Conservation (phyloP, 495 filamentous ascomycete species). For the Haplographium delicatum region DNA sequence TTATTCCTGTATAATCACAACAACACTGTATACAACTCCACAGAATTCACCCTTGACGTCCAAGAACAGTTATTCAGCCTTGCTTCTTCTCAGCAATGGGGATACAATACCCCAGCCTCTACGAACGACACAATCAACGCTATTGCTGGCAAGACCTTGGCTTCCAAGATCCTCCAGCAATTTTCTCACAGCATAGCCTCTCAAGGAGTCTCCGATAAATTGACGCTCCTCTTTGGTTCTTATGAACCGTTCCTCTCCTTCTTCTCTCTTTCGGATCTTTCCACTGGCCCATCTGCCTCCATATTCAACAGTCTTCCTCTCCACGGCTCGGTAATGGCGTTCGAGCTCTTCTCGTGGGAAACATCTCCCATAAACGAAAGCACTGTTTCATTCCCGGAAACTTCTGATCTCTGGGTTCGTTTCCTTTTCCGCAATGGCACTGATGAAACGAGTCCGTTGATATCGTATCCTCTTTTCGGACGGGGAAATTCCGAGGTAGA, state of each 20-base stretch:
- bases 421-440: constrained; percentile 69
- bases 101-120: constrained; percentile 49
- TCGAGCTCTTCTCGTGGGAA: constrained; percentile 59
- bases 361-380: constrained; percentile 28
- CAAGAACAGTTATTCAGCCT: constrained; percentile 48
- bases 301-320: constrained; percentile 55
- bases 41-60: constrained; percentile 36
- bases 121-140: constrained; percentile 41
- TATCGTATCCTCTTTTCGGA: constrained; percentile 56
- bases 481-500: constrained; percentile 37
- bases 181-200: constrained; percentile 13
- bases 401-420: constrained; percentile 52
- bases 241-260: constrained; percentile 58
- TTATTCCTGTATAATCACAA: constrained; percentile 62
- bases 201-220: constrained; percentile 36
- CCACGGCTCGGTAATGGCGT: constrained; percentile 53
- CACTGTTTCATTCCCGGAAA: constrained; percentile 30
- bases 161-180: constrained; percentile 39
- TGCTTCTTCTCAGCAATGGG: constrained; percentile 54
- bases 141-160: constrained; percentile 53
- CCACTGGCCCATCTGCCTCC: constrained; percentile 23
- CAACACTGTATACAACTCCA: constrained; percentile 33
- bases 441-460: constrained; percentile 35
- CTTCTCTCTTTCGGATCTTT: constrained; percentile 51
- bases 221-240: constrained; percentile 55